A percentile compares a stretch with the other conserved stretches of the same genome.
Conservation (phyloP, 2,329 filamentous ascomycete species). For the Colletotrichum euphorbiae region DNA sequence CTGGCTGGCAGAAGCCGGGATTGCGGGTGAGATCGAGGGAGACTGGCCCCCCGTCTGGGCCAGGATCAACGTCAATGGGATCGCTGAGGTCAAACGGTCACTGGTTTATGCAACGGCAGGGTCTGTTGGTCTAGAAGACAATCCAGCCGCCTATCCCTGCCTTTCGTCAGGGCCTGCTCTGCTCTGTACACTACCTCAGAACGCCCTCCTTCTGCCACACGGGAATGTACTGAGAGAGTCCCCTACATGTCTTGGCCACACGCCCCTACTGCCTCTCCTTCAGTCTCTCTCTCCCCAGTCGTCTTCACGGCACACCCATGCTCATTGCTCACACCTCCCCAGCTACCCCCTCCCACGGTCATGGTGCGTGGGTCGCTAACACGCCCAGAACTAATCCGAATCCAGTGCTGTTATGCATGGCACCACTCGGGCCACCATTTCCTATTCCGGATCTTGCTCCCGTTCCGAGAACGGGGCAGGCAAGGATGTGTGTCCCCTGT, state of each 20-base stretch:
- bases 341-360: constrained; percentile 33
- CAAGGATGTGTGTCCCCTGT: constrained; percentile 42
- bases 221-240: constrained; percentile 34
- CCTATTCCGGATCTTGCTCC: constrained; percentile 46
- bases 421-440: constrained; percentile 42
- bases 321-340: constrained; percentile 11
- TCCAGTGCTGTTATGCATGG: constrained; percentile 41
- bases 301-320: constrained; percentile 24
- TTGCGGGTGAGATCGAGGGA: constrained; percentile 49
- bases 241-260: constrained; percentile 41
- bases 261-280: constrained; percentile 41
- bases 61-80: constrained; percentile 50
- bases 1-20: constrained; percentile 39
- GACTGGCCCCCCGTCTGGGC: constrained; percentile 43
- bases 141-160: constrained; percentile 40
- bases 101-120: constrained; percentile 45
- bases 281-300: constrained; percentile 35
- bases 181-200: neutral
- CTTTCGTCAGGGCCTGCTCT: constrained; percentile 18
- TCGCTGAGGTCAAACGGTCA: constrained; percentile 54
- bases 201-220: constrained; percentile 27
- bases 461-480: constrained; percentile 43
- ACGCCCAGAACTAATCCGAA: constrained; percentile 33
- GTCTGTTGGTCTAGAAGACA: constrained; percentile 35
- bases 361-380: constrained; percentile 33